Conservation (phyloP, 805 yeast species). For the Lachancea thermotolerans region DNA sequence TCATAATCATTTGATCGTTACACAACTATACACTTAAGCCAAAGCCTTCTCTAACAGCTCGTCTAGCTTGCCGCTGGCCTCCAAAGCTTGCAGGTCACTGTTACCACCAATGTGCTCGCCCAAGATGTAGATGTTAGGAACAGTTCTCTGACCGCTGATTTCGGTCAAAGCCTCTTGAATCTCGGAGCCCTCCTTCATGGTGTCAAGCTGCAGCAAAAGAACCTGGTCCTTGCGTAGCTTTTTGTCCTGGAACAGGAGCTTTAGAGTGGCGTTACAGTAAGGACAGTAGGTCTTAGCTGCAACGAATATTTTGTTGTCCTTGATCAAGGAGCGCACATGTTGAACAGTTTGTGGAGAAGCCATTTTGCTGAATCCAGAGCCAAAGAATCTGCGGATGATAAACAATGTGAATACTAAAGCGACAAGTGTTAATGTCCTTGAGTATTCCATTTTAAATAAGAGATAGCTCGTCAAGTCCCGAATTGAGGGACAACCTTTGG, state of each 20-base stretch:
- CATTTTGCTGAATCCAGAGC: slow-evolving; percentile 28
- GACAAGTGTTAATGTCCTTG: neutral
- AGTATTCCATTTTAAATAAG: neutral
- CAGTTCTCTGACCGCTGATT: slow-evolving; percentile 86
- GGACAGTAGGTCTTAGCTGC: slow-evolving; percentile 81
- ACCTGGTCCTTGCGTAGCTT: slow-evolving; percentile 40
- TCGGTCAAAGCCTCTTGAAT: slow-evolving; percentile 73
- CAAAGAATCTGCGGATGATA: slow-evolving; percentile 6
- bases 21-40: neutral
- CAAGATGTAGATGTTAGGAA: slow-evolving; percentile 83
- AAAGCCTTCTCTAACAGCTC: slow-evolving; percentile 25
- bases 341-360: slow-evolving; percentile 52
- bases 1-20: neutral
- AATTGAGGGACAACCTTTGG: neutral
- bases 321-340: slow-evolving; percentile 59
- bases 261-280: slow-evolving; percentile 44
- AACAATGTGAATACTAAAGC: slow-evolving; percentile 6
- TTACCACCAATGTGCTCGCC: slow-evolving; percentile 96
- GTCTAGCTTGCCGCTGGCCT: slow-evolving; percentile 54
- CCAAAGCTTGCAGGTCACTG: slow-evolving; percentile 74
- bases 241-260: slow-evolving; percentile 33
- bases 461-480: neutral
- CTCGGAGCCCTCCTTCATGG: slow-evolving; percentile 67
- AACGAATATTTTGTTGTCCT: slow-evolving; percentile 60
- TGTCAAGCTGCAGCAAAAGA: slow-evolving; percentile 36